Evolutionary conservation across 129 eudicot genomes (phyloP), one percentile per base, ranked within the genome.

Genomic region (Flaveria robusta): DNA sequence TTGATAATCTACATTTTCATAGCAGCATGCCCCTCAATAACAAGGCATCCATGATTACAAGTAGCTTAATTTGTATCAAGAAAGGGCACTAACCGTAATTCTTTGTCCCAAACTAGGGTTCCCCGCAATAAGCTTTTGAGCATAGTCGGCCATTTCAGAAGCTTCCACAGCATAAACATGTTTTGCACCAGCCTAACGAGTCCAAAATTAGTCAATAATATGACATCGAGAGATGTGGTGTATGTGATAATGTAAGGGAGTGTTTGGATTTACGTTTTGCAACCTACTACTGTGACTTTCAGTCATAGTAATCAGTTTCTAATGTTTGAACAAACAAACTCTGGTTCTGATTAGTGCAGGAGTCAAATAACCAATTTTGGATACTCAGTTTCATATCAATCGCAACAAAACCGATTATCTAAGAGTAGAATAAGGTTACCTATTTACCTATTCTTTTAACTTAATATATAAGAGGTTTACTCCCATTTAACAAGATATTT

Each of bases 111-210:
- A 82, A n/a, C 74, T 77, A 18, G 97, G 99, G 81, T 95, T 95
- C 68, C 96, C 99, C 51, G 92, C 96, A 84, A 95, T 91, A 59
- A 95, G 97, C 83, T 87, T 86, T 42, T 86, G 84, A 76, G 99
- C 99, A 86, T 91, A 95, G 37, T 89, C 97, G 64, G 99, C 96
- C 97, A 95, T 95, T 82, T 95, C 99, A 78, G 99, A 95, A 34
- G 99, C 99, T 82, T 95, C 99, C 75, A 95, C 96, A 71, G 97
- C 99, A 83, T 94, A 94, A 73, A 94, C 99, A 86, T 94, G 99
- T 34, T 77, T 94, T 27, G 97, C 99, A 74, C 99, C 99, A 81
- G 99, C 99, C 99, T 95, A 75, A 56, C 15, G 42, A 49, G 27
- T 55, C 41, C 34, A 42, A 80, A 22, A 31, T 18, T 24, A 59